Evolutionary conservation across 1,284 basidiomycete genomes (phyloP).

Genomic region (Ceraceosorus guamensis): DNA sequence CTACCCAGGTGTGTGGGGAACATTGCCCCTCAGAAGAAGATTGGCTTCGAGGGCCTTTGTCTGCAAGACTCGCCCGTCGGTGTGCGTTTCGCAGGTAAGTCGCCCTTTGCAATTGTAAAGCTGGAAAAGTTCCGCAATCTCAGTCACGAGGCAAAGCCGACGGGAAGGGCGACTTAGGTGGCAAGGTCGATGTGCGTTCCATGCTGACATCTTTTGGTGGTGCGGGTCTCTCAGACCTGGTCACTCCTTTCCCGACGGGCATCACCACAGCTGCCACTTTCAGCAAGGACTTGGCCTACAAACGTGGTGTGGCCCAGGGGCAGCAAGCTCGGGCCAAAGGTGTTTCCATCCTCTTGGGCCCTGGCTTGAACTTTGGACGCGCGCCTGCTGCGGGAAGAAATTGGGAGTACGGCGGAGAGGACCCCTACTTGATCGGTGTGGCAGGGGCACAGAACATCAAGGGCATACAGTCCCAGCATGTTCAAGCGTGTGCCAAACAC

Average conservation of each 20-base stretch:
- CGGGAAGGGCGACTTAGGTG: too few relatives aligned
- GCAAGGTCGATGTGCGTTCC: too few relatives aligned
- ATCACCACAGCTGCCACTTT: constrained; percentile 66
- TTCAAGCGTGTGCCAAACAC: constrained; percentile 49
- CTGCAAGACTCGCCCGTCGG: constrained; percentile 57
- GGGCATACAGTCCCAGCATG: constrained; percentile 38
- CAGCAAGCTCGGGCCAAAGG: constrained; percentile 72
- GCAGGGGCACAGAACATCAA: constrained; percentile 30
- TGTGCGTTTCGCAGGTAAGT: constrained; percentile 51
- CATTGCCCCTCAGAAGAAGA: constrained; percentile 53
- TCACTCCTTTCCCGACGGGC: constrained; percentile 60
- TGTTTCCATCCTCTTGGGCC: constrained; percentile 62
- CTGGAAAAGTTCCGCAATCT: too few relatives aligned
- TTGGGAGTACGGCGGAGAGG: constrained; percentile 60
- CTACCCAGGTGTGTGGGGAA: constrained; percentile 34
- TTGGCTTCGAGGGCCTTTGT: constrained; percentile 64
- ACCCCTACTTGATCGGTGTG: constrained; percentile 40
- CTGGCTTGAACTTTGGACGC: constrained; percentile 46
- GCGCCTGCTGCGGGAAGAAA: constrained; percentile 64
- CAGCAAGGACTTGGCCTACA: constrained; percentile 64
- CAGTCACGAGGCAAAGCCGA: too few relatives aligned
- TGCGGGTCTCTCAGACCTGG: constrained; percentile 13
- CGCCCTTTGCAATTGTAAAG: too few relatives aligned
- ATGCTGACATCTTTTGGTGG: too few relatives aligned
- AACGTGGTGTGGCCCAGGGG: constrained; percentile 68